These are phyloP conservation scores for Moricandia moricandioides DNA, from an alignment of 345 rosid species.

Conservation along the genomic window DNA sequence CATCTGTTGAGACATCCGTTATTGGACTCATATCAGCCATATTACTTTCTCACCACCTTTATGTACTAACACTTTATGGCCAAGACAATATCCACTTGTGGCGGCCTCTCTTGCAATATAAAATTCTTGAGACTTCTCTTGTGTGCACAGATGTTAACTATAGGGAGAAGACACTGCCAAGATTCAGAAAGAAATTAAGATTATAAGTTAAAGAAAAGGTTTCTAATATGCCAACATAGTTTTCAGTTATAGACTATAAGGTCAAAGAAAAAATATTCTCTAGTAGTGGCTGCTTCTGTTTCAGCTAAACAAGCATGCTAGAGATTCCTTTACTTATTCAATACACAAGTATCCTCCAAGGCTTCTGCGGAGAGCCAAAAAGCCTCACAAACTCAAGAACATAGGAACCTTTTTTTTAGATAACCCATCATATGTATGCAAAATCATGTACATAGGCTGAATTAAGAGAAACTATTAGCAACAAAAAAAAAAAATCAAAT, in stretches of 20 bases:
- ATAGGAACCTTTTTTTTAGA: background rate
- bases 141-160: background rate
- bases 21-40: conserved; percentile 97
- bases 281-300: background rate
- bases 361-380: background rate
- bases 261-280: background rate
- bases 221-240: background rate
- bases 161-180: conserved; percentile 5
- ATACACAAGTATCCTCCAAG: background rate
- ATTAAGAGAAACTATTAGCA: background rate
- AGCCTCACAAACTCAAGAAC: conserved; percentile 6
- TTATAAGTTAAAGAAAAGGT: background rate
- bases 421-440: background rate
- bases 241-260: background rate
- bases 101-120: conserved; percentile 35
- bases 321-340: background rate
- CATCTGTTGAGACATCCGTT: conserved; percentile 90
- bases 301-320: background rate
- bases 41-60: conserved; percentile 38
- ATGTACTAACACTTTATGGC: too few relatives aligned
- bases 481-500: background rate
- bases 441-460: background rate
- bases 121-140: conserved; percentile 33
- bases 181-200: background rate
- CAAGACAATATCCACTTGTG: conserved; percentile 36